Percentiles rank a stretch among this genome's conserved stretches.
Conservation (phyloP, 1,139 yeast genomes). For the Zhuliangozyma blackwelliae region DNA sequence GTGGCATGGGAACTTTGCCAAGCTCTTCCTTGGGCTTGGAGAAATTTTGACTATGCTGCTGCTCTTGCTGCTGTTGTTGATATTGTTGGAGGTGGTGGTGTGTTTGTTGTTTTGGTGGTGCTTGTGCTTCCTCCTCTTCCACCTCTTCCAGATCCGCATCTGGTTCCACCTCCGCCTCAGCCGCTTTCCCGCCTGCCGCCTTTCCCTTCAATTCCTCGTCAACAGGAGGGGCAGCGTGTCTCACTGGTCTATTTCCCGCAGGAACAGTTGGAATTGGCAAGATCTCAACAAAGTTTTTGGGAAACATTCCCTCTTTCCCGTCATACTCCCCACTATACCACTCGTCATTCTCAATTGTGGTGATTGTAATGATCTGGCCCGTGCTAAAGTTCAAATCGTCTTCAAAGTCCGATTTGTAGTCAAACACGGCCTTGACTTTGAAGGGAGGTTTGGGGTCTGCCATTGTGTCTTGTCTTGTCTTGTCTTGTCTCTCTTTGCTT, state of each 20-base stretch:
- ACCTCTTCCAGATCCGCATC: constrained; percentile 6
- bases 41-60: too few species aligned
- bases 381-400: constrained; percentile 74
- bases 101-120: too few species aligned
- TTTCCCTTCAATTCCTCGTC: not conserved
- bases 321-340: constrained; percentile 77
- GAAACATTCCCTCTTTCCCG: constrained; percentile 74
- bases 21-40: not conserved
- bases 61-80: too few species aligned
- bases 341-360: constrained; percentile 60
- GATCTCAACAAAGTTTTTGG: constrained; percentile 71
- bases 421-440: constrained; percentile 64
- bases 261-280: constrained; percentile 14
- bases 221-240: constrained; percentile 1
- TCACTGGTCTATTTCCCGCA: constrained; percentile 9
- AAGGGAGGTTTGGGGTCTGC: constrained; percentile 42
- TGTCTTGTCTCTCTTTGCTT: not conserved
- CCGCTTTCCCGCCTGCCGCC: not conserved
- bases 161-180: constrained; percentile 4
- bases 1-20: constrained; percentile 17
- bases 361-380: constrained; percentile 71
- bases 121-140: not conserved
- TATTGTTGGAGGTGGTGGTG: too few species aligned
- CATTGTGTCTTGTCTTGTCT: constrained; percentile 1
- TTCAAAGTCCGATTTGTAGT: constrained; percentile 72